Conservation (phyloP, 1,284 basidiomycete species). For the Cutaneotrichosporon sp. region DNA sequence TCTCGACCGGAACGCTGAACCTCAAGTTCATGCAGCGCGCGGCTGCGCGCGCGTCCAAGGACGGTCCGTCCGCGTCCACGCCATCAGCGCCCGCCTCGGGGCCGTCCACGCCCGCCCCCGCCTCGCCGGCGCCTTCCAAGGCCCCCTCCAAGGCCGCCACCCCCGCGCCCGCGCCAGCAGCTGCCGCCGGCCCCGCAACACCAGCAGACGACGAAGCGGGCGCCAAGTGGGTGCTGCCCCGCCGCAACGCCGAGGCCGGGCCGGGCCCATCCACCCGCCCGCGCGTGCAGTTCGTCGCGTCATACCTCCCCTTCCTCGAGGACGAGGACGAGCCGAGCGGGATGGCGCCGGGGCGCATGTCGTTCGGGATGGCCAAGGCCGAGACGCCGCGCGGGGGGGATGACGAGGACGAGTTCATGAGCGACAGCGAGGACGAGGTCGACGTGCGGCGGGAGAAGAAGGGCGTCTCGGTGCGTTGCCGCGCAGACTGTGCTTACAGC, state of each 20-base stretch:
- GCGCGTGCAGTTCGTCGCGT: slow-evolving; percentile 31
- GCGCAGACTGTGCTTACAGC: not conserved
- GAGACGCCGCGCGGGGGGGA: slow-evolving; percentile 15
- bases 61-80: not conserved
- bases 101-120: slow-evolving; percentile 10
- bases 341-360: slow-evolving; percentile 25
- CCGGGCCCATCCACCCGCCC: slow-evolving; percentile 16
- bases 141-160: not conserved
- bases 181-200: not conserved
- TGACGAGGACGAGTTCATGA: slow-evolving; percentile 17
- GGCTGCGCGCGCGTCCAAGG: slow-evolving; percentile 26
- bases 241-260: slow-evolving; percentile 17
- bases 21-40: slow-evolving; percentile 54
- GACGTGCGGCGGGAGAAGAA: slow-evolving; percentile 4
- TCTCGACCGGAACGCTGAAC: slow-evolving; percentile 47
- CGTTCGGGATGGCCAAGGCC: slow-evolving; percentile 29
- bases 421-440: slow-evolving; percentile 11
- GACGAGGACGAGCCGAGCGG: slow-evolving; percentile 12
- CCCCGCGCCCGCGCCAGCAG: slow-evolving; percentile 13
- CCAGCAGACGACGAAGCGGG: slow-evolving; percentile 16
- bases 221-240: slow-evolving; percentile 33
- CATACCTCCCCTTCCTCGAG: slow-evolving; percentile 38
- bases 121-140: slow-evolving; percentile 9
- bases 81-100: not conserved
- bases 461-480: not conserved